These are phyloP conservation scores for Saccharomyces hybrid DNA, from an alignment of 1,139 yeast species.

Conservation along the genomic window DNA sequence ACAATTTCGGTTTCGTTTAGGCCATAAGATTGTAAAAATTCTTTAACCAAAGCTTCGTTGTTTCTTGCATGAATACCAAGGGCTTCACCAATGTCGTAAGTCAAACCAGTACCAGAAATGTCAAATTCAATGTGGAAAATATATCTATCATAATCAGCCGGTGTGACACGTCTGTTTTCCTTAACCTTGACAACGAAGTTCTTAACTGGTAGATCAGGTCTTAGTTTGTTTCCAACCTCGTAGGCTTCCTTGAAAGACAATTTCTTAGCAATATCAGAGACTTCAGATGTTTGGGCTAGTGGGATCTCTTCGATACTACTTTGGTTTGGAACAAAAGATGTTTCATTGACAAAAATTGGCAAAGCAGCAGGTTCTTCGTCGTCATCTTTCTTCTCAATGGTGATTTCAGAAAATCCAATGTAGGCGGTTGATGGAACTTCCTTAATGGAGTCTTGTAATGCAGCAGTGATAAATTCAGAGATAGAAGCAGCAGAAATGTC, in stretches of 20 bases:
- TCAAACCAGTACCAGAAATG: conserved; percentile 80
- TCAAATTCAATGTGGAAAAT: conserved; percentile 97
- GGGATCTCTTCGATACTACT: conserved; percentile 30
- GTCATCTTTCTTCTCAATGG: conserved; percentile 22
- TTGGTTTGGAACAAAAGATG: conserved; percentile 55
- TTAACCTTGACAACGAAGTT: conserved; percentile 85
- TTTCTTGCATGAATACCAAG: conserved; percentile 93
- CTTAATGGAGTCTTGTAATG: conserved; percentile 31
- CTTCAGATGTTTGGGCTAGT: conserved; percentile 40
- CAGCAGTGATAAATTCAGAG: conserved; percentile 27
- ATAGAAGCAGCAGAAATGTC: neutral
- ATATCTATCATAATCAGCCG: conserved; percentile 81
- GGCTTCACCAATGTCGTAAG: conserved; percentile 93
- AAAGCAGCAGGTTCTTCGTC: conserved; percentile 24
- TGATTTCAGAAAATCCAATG: conserved; percentile 22
- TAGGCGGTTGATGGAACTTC: conserved; percentile 12
- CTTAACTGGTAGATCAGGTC: conserved; percentile 86
- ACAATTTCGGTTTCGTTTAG: conserved; percentile 57
- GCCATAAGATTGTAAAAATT: conserved; percentile 65
- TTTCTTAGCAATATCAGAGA: conserved; percentile 56
- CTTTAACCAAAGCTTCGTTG: conserved; percentile 52
- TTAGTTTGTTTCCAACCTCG: conserved; percentile 45
- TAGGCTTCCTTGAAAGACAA: conserved; percentile 79
- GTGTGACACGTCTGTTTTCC: conserved; percentile 88
- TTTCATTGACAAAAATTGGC: conserved; percentile 49